Base-by-base conservation (phyloP, 2,329 filamentous ascomycete species). In the Hypoxylon sp. region DNA sequence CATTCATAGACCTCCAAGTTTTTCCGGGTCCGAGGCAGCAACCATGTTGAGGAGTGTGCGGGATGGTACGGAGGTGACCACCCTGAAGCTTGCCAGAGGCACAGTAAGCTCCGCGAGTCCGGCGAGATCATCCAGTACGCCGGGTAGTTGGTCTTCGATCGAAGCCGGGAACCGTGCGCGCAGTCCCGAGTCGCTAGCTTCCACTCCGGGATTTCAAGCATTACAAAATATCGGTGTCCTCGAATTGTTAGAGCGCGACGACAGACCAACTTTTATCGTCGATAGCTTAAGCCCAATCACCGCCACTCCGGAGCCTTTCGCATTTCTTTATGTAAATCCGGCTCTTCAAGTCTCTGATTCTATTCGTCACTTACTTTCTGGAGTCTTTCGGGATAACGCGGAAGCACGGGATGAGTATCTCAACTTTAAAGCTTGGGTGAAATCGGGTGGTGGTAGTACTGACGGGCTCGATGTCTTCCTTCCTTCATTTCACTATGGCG, bases 171-270 rank as follows among this genome's bases (percentile, higher is more conserved):
- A 82, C n/a, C 79, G 85, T 13, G 82, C 83, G 29, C 76, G 81
- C 47, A 90, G 85, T 57, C 85, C 87, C 8, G 88, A 89, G 62
- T 78, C 79, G 26, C 82, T 67, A 76, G 82, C 68, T 79, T 83
- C 59, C 78, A 52, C 82, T 0, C 83, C 87, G 1, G 83, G 84
- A 4, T 70, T 88, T 48, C 84, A 88, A 56, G 81, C 88, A 55
- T 82, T 94, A 3, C 87, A 87, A 46, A 86, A 86, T 26, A 83
- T 94, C 56, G 90, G 91, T 24, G 85, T 93, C 9, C 80, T 91
- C 19, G 93, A 95, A 77, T 81, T 95, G 42, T 79, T 96, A 44
- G 92, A 95, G 75, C 87, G 92, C 71, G 93, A 96, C 76, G 88
- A 91, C 54, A 84, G 93, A 51, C 93, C 92, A 2, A 92, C 91